Base-by-base conservation (phyloP, 2,329 filamentous ascomycete species). In the Dissoconium aciculare region DNA sequence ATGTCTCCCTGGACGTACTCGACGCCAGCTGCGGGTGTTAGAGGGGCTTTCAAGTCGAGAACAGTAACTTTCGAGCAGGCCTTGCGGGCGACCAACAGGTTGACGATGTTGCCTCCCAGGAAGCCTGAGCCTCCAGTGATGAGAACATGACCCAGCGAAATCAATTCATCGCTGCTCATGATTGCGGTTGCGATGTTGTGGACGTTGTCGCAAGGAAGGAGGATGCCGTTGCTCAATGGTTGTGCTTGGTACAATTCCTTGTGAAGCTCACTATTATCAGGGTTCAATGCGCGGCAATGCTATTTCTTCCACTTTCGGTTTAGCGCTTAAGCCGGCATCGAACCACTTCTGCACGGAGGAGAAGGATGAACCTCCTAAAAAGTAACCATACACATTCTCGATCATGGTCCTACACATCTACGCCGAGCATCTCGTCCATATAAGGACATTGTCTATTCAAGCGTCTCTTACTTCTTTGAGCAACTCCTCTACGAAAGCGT, bases 361-460 rank as follows among this genome's bases (percentile, higher is more conserved):
- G n/a, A n/a, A n/a, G n/a, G n/a, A n/a, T n/a, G n/a, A n/a, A n/a
- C n/a, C n/a, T n/a, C n/a, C n/a, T n/a, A n/a, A n/a, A n/a, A n/a
- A n/a, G n/a, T n/a, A n/a, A n/a, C n/a, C 19, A 23, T n/a, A 23
- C 8, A n/a, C 25, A 38, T 10, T 13, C 9, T 10, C 12, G 15
- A 17, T 16, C 27, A 45, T 42, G 36, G 38, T 40, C 11, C 50
- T 63, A 4, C 51, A 56, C 25, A 55, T 75, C 10, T 73, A 75
- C 40, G 67, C 69, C 14, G 71, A 76, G 49, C 59, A 71, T 11
- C 55, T 75, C 21, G 60, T 68, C 19, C 66, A 75, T 39, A 71
- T 75, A 38, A 64, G 67, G 25, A 69, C 71, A 36, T 55, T 73
- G 25, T 69, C 67, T 3, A 56, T 75, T 11, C 66, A 70, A 40